Base-by-base conservation (phyloP, 805 yeast genomes). In the Cyberlindnera mississippiensis region DNA sequence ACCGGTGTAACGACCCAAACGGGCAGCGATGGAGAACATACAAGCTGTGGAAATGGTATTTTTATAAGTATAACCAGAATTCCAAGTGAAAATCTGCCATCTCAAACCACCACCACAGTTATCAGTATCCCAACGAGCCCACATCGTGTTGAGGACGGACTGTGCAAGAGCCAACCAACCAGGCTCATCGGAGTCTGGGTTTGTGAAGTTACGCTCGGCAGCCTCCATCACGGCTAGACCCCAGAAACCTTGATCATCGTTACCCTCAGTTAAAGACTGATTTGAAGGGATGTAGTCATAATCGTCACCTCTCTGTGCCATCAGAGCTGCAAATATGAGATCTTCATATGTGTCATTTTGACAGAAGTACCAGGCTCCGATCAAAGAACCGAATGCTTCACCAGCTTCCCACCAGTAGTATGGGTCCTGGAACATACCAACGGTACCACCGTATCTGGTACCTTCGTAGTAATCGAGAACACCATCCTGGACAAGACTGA, bases 391-490 rank as follows among this genome's bases (percentile, higher is more conserved):
- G 64, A 71, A 83, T 1, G 89, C 95, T 55, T 87, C 95, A 59
- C 96, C 96, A 24, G 95, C 90, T 62, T 86, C 84, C 95, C 95
- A 86, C 89, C 93, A 89, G 65, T 83, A 85, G 65, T 85, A 85
- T 1, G 93, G 93, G 50, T 71, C 56, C 20, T 76, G 70, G 56
- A 85, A 82, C 83, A 78, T 74, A 28, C 91, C 95, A 17, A 83
- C 71, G 7, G 82, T 72, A 24, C 89, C 89, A 38, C 89, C 90
- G 34, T 65, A 59, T 30, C 68, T 58, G 26, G 51, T 49, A 32
- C 91, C 93, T 53, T 76, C 79, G 55, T 82, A 82, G 59, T 85
- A 85, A 63, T 82, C 85, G 59, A 84, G 61, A 47, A 81, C 66
- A 57, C 93, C 93, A 12, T 66, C 63, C 11, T 77, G 73, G 13